A percentile compares a stretch with the other conserved stretches of the same genome.
Evolutionary conservation across 2,329 filamentous ascomycete genomes (phyloP).

Genomic region (Aspergillus pseudonomiae): DNA sequence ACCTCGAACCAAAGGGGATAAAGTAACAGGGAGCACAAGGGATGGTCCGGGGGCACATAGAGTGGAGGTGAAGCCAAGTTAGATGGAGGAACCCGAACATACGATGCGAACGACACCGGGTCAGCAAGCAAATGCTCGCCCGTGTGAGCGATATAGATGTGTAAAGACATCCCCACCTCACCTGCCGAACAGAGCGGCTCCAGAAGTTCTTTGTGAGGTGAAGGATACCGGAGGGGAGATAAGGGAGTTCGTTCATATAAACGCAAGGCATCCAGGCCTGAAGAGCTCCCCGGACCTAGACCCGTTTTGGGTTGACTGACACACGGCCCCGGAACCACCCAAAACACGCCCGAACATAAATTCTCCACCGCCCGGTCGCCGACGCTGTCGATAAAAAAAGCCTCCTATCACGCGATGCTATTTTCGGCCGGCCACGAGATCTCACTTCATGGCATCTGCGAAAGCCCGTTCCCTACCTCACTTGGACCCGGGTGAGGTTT

Average conservation of each 20-base stretch:
- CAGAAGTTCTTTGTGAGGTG: slow-evolving; percentile 9
- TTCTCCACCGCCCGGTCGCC: slow-evolving; percentile 20
- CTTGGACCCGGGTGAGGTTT: slow-evolving; percentile 37
- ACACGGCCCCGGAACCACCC: slow-evolving; percentile 19
- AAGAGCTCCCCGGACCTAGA: slow-evolving; percentile 24
- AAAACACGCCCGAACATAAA: slow-evolving; percentile 2
- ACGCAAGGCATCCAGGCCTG: slow-evolving; percentile 19
- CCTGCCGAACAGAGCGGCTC: slow-evolving; percentile 32
- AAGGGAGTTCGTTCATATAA: slow-evolving; percentile 7
- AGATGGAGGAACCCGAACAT: slow-evolving; percentile 38
- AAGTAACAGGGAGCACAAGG: slow-evolving; percentile 2
- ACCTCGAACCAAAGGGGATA: not conserved
- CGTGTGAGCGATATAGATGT: slow-evolving; percentile 90
- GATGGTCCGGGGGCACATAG: slow-evolving; percentile 12
- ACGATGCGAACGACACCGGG: slow-evolving; percentile 74
- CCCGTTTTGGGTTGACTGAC: slow-evolving; percentile 22
- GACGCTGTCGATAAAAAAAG: slow-evolving; percentile 4
- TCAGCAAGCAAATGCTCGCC: slow-evolving; percentile 84
- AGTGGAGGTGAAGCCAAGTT: not conserved
- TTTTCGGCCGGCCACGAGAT: slow-evolving; percentile 29
- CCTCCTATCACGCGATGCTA: slow-evolving; percentile 34
- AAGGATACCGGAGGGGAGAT: slow-evolving; percentile 24
- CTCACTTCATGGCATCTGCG: slow-evolving; percentile 40
- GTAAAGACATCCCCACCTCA: slow-evolving; percentile 73
- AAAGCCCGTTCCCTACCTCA: slow-evolving; percentile 33